Evolutionary conservation across 1,139 yeast species (phyloP), one percentile per base, ranked within the genome.

Genomic region (Williopsis jadinii): DNA sequence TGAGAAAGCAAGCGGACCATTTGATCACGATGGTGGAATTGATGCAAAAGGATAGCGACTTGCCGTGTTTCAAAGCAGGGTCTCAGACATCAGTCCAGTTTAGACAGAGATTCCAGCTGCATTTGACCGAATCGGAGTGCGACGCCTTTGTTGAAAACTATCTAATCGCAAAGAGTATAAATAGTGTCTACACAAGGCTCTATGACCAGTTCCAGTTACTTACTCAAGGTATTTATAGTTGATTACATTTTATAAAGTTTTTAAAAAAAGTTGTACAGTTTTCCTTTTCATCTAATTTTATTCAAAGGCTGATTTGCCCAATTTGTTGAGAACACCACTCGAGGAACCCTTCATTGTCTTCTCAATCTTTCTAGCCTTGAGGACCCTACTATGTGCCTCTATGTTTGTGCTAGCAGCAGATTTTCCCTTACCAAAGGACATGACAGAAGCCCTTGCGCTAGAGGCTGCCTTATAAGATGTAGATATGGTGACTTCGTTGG

Each of bases 161-260:
- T 9, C 66, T 92, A 50, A 82, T 92, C 28, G 84, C 76, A 29
- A 88, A 83, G 62, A 85, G 96, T 55, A 54, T 83, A 42, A 95
- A 95, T n/a, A 85, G 92, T 55, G 73, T 86, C 50, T 92, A 88
- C 62, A 92, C 98, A 0, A 70, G 97, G 51, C 67, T 92, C 33
- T 92, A 92, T 58, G 98, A 92, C 60, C 97, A 90, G 61, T 92
- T 84, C 65, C 98, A 92, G 64, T 66, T 92, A 61, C 65, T 88
- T 39, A 88, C 97, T 0, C 98, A 92, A 62, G 98, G 98, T 34
- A 92, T 90, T 27, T 88, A 86, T 60, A 81, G 83, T 55, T 79
- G 44, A 48, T 14, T 28, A 28, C 30, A 9, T 28, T 28, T 28
- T 11, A 28, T 28, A 28, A 28, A 11, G 12, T 28, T 28, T n/a